Conservation (phyloP, 805 yeast genomes). For the Lachancea kluyveri region DNA sequence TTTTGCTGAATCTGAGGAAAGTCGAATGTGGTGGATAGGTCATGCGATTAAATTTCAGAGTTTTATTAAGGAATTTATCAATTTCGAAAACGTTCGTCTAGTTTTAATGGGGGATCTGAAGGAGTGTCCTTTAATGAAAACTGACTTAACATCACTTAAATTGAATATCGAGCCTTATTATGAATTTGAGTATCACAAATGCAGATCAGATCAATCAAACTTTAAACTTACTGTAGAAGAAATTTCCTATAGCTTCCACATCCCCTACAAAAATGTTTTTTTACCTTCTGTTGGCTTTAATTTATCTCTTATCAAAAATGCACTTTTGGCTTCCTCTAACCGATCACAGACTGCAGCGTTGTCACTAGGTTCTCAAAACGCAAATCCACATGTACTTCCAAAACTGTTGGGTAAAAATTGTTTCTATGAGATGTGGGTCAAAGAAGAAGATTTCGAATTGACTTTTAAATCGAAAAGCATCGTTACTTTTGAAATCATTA, state of each 20-base stretch:
- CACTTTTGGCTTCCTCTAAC: slow-evolving; percentile 21
- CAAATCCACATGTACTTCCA: slow-evolving; percentile 30
- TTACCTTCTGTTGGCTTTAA: slow-evolving; percentile 30
- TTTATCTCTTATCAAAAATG: slow-evolving; percentile 21
- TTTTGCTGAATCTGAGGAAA: slow-evolving; percentile 26
- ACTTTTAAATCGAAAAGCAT: slow-evolving; percentile 30
- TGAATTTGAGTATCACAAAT: slow-evolving; percentile 36
- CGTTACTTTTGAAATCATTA: slow-evolving; percentile 42
- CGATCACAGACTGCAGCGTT: slow-evolving; percentile 29
- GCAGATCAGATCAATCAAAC: slow-evolving; percentile 11
- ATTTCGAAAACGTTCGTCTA: slow-evolving; percentile 29
- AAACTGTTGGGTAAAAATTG: slow-evolving; percentile 30
- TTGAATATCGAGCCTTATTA: slow-evolving; percentile 35
- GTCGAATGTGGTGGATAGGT: slow-evolving; percentile 38
- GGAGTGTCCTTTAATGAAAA: slow-evolving; percentile 2
- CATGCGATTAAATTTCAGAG: slow-evolving; percentile 34
- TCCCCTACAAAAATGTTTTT: slow-evolving; percentile 30
- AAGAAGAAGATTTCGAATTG: slow-evolving; percentile 29
- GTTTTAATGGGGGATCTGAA: slow-evolving; percentile 30
- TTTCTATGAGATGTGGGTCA: slow-evolving; percentile 47
- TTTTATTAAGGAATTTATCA: slow-evolving; percentile 29
- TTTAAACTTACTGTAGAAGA: too few species aligned
- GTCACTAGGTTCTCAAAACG: slow-evolving; percentile 30
- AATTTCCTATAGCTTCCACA: neutral
- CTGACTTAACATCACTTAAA: neutral